Base-by-base conservation (phyloP, 768 basidiomycete genomes). In the Rhodotorula paludigena region DNA sequence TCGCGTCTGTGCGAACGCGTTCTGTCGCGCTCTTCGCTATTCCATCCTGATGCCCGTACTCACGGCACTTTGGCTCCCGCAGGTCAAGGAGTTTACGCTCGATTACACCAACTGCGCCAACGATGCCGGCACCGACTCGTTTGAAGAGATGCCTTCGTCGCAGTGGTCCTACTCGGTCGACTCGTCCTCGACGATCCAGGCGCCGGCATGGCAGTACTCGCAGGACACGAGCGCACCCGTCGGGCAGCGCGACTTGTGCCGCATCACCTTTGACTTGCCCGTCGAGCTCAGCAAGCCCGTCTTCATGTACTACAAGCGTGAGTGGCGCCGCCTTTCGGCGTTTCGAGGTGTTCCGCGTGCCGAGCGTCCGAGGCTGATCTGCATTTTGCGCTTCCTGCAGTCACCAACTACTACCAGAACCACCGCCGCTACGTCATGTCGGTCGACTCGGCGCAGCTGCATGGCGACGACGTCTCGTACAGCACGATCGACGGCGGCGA, bases 391-490 rank as follows among this genome's bases (percentile, higher is more conserved):
- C 25, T 11, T 1, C 23, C 2, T 12, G 30, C 42, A 71, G 69
- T 90, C 77, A 91, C 89, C 55, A 92, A 92, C 81, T 94, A 93
- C 81, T 98, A 85, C 81, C 61, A 99, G 83, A 99, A 99, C 78
- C 96, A 99, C 78, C 87, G 96, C 41, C 85, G 96, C 76, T 99
- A 98, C 76, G 96, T 98, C 62, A 89, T 92, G 81, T 92, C 90
- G 77, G 80, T 90, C 49, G 85, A 92, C 76, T 82, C 87, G 20
- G 82, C 87, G 72, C 96, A 99, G 78, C 83, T 99, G 61, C 85
- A 85, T 77, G 96, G 96, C 52, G 81, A 87, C 41, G 78, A 77
- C 57, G 84, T 85, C 49, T 82, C 80, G 56, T 58, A 85, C 45
- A 16, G 61, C 12, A 55, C 75, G 30, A 74, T 81, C 66, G 70